phyloP scores from a whole-genome alignment of 169 alveolate species.

The Cryptosporidium felis region DNA sequence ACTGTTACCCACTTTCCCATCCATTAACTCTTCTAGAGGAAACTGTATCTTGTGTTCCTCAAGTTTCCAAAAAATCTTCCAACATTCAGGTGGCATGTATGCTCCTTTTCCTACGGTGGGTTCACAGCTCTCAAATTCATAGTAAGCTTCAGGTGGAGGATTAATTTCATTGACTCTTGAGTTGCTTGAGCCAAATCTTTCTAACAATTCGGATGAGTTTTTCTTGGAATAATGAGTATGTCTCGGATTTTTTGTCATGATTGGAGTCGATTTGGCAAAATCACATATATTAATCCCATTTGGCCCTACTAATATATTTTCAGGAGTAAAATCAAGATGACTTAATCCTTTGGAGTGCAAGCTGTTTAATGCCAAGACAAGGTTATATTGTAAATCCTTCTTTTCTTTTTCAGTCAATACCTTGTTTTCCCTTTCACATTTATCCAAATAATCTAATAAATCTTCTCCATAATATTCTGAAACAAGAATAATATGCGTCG shows the following conservation, averaged over 20 bases:
- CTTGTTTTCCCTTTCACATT: conserved; percentile 72
- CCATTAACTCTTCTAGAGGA: conserved; percentile 59
- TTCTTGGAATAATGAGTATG: conserved; percentile 73
- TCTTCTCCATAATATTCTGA: conserved; percentile 78
- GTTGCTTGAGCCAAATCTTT: conserved; percentile 8
- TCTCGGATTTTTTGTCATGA: conserved; percentile 75
- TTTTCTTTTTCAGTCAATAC: conserved; percentile 75
- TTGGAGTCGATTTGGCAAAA: conserved; percentile 81
- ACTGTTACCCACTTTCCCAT: not conserved
- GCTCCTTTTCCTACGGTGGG: conserved; percentile 85
- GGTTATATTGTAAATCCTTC: conserved; percentile 75
- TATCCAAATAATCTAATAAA: conserved; percentile 76
- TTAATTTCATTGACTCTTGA: conserved; percentile 10
- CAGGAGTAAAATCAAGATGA: conserved; percentile 84
- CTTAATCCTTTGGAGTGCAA: conserved; percentile 81
- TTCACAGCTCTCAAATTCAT: conserved; percentile 80
- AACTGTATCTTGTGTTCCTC: conserved; percentile 53
- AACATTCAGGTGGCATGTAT: conserved; percentile 85
- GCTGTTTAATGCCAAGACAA: conserved; percentile 72
- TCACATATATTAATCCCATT: conserved; percentile 80
- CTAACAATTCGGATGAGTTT: not conserved
- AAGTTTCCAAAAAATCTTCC: conserved; percentile 78
- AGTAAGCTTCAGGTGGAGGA: conserved; percentile 69
- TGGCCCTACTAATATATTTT: conserved; percentile 79
- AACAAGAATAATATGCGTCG: conserved; percentile 75